Conservation (phyloP, 1,284 basidiomycete genomes). For the Melampsora americana region DNA sequence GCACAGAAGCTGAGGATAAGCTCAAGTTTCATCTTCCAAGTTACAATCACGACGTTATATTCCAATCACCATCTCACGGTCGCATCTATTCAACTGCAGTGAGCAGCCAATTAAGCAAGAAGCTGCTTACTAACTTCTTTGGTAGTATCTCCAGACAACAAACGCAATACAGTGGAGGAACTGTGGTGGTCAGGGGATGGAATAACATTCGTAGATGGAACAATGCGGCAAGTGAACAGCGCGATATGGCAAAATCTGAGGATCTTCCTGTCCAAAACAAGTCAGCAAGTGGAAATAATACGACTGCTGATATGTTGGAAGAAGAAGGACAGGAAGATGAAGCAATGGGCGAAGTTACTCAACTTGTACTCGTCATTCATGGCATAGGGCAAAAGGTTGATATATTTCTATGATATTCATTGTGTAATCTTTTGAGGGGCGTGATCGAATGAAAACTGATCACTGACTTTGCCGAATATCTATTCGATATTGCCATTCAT, state of each 20-base stretch:
- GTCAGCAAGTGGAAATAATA: slow-evolving; percentile 40
- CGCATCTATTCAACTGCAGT: slow-evolving; percentile 49
- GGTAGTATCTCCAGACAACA: slow-evolving; percentile 38
- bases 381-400: slow-evolving; percentile 51
- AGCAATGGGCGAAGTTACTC: slow-evolving; percentile 46
- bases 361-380: slow-evolving; percentile 51
- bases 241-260: not conserved
- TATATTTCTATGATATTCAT: not conserved
- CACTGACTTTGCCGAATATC: too few relatives aligned
- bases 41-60: slow-evolving; percentile 51
- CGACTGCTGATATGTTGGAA: slow-evolving; percentile 47
- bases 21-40: slow-evolving; percentile 45
- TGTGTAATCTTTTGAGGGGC: not conserved
- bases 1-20: slow-evolving; percentile 46
- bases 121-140: slow-evolving; percentile 43
- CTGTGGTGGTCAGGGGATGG: slow-evolving; percentile 37
- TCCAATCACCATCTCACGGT: slow-evolving; percentile 47
- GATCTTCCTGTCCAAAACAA: not conserved
- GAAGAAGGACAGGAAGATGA: slow-evolving; percentile 45
- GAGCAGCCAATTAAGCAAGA: slow-evolving; percentile 38
- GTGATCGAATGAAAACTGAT: too few relatives aligned
- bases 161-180: slow-evolving; percentile 37
- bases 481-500: too few relatives aligned
- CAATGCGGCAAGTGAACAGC: not conserved
- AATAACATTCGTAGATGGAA: slow-evolving; percentile 36